phyloP scores from a whole-genome alignment of 1,284 basidiomycete species.

The Thelephora terrestris region DNA sequence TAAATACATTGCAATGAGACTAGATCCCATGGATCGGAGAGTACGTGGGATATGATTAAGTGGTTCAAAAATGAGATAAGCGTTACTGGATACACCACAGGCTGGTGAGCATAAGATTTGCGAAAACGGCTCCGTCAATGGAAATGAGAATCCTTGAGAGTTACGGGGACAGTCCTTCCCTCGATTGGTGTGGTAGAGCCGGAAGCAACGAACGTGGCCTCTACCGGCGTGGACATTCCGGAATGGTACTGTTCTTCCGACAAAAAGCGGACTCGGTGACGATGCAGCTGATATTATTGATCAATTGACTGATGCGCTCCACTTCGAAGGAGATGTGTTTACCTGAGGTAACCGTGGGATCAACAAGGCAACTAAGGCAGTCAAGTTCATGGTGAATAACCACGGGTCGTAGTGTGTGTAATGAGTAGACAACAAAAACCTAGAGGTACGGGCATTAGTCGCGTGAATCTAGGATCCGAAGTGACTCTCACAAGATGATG shows the following conservation, averaged over 20 bases:
- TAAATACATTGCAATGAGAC: no score
- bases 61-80: no score
- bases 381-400: conserved; percentile 88
- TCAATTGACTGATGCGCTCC: conserved; percentile 1
- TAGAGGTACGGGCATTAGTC: conserved; percentile 23
- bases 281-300: conserved; percentile 49
- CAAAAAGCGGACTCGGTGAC: conserved; percentile 69
- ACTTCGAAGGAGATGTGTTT: conserved; percentile 10
- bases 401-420: conserved; percentile 95
- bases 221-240: conserved; percentile 54
- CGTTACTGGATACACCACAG: no score
- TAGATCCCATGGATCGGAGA: conserved; percentile 18
- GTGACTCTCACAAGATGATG: conserved; percentile 71
- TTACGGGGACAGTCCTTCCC: no score
- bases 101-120: no score
- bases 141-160: no score
- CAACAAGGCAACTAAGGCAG: conserved; percentile 76
- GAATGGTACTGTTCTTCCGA: conserved; percentile 39
- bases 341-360: conserved; percentile 96
- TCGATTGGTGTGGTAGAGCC: no score
- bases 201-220: conserved; percentile 31
- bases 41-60: no score
- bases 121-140: no score
- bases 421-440: conserved; percentile 95
- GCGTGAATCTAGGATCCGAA: neutral